These are phyloP conservation scores for Epithemia pelagica DNA, from an alignment of 108 stramenopile genomes.

Conservation along the genomic window DNA sequence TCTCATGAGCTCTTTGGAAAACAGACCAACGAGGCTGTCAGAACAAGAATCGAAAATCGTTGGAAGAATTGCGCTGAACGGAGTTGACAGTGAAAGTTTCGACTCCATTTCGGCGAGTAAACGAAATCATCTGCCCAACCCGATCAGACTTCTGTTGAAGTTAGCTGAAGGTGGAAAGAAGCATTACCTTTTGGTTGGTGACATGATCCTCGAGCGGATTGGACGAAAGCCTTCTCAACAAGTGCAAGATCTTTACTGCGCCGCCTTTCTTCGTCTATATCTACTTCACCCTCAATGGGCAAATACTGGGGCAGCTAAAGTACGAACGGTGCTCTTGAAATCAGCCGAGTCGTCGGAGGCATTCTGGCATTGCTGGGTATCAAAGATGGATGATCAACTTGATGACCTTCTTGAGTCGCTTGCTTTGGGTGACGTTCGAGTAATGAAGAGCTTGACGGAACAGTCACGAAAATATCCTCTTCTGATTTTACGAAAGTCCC, in stretches of 20 bases:
- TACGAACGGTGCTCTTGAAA: constrained; percentile 34
- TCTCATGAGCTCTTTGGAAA: neutral
- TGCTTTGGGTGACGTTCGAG: constrained; percentile 14
- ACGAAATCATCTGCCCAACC: neutral
- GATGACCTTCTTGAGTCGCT: constrained; percentile 33
- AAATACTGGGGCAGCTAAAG: constrained; percentile 33
- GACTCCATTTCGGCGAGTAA: neutral
- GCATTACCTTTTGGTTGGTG: constrained; percentile 10
- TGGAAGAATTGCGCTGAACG: neutral
- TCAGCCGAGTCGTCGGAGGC: constrained; percentile 22
- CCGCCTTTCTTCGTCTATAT: constrained; percentile 43
- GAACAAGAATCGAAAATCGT: neutral
- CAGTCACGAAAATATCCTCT: constrained; percentile 51
- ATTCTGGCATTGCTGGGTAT: constrained; percentile 40
- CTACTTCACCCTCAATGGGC: constrained; percentile 31
- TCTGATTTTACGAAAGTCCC: constrained; percentile 44
- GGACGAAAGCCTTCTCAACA: neutral
- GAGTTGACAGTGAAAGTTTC: neutral
- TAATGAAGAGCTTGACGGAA: constrained; percentile 34
- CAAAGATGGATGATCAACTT: constrained; percentile 44
- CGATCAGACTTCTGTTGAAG: neutral
- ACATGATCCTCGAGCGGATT: constrained; percentile 4
- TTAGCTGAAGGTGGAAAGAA: neutral
- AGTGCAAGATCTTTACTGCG: neutral
- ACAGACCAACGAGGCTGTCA: neutral